Evolutionary conservation across 805 yeast genomes (phyloP), one percentile per base, ranked within the genome.

Genomic region (Barnettozyma vustinii): DNA sequence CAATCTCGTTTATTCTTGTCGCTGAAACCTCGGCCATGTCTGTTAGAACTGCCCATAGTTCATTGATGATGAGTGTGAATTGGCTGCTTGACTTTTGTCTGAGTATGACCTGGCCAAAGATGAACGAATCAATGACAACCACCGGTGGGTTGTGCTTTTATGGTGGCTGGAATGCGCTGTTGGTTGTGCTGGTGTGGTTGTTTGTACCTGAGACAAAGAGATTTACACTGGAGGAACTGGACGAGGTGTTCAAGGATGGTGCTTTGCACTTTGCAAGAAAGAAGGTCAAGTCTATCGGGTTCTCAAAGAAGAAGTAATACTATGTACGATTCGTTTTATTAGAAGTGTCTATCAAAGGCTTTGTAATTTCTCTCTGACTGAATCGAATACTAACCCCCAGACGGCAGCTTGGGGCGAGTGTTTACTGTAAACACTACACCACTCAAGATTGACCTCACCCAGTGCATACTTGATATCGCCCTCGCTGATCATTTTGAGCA

Each of bases 201-300:
- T 67, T 67, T 64, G 65, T 71, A 21, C 66, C 90, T 3, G 91
- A 84, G 61, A 84, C 91, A 2, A 80, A 79, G 67, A 80, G 80
- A 32, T 75, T 81, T 53, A 82, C 92, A 0, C 75, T 85, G 58
- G 94, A 86, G 66, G 89, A 85, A 64, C 73, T 85, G 61, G 92
- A 85, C 61, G 82, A 80, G 44, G 86, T 85, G 16, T 86, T 85
- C 61, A 73, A 57, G 35, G 48, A 41, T 13, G 63, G 64, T 25
- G 52, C 61, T 16, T 16, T 36, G 39, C 39, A 36, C 21, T 36
- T 36, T 36, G 39, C 39, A 16, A 36, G 39, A 36, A 36, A 16
- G 18, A 36, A 36, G 39, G 15, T 18, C 4, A 36, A 19, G 21
- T 4, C 39, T 18, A 36, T 36, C 2, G 12, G 39, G 13, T 12